Percentiles rank a stretch among this genome's conserved stretches.
phyloP scores from a whole-genome alignment of 495 filamentous ascomycete species.

The Hypoxylon subgilvum region DNA sequence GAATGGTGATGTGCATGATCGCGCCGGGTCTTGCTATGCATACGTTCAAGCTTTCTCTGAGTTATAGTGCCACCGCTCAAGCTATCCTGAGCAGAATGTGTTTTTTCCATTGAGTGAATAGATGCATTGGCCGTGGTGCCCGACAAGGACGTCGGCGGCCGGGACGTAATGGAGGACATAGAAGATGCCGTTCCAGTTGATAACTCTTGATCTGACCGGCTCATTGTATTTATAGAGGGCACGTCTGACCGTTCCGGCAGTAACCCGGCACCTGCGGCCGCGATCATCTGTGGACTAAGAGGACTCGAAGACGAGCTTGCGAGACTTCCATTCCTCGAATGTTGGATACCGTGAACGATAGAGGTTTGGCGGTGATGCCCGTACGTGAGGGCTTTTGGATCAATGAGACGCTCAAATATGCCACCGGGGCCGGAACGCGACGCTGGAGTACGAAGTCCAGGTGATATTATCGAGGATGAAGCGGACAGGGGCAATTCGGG shows the following conservation, averaged over 20 bases:
- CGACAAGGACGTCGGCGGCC: slow-evolving; percentile 51
- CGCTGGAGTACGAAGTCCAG: slow-evolving; percentile 44
- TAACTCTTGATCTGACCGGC: slow-evolving; percentile 50
- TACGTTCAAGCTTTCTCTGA: slow-evolving; percentile 63
- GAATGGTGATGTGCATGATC: slow-evolving; percentile 80
- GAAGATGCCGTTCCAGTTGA: slow-evolving; percentile 38
- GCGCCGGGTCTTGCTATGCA: slow-evolving; percentile 69
- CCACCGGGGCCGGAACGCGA: slow-evolving; percentile 54
- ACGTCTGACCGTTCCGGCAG: slow-evolving; percentile 53
- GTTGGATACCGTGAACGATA: slow-evolving; percentile 90
- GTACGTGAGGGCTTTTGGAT: slow-evolving; percentile 64
- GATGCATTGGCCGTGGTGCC: slow-evolving; percentile 48
- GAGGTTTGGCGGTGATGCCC: slow-evolving; percentile 92
- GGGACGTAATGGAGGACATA: slow-evolving; percentile 36
- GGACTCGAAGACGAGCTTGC: slow-evolving; percentile 71
- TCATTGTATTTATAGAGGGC: slow-evolving; percentile 40
- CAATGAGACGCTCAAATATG: slow-evolving; percentile 67
- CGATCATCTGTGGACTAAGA: slow-evolving; percentile 81
- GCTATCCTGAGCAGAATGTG: slow-evolving; percentile 41
- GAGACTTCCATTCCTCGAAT: slow-evolving; percentile 82
- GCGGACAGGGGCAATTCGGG: slow-evolving; percentile 42
- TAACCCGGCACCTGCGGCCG: slow-evolving; percentile 63
- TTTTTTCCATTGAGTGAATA: slow-evolving; percentile 43
- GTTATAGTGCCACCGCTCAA: slow-evolving; percentile 26
- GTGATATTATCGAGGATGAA: slow-evolving; percentile 35